These are phyloP conservation scores for Cicer yamashitae DNA, from an alignment of 306 rosid species.

Conservation along the genomic window DNA sequence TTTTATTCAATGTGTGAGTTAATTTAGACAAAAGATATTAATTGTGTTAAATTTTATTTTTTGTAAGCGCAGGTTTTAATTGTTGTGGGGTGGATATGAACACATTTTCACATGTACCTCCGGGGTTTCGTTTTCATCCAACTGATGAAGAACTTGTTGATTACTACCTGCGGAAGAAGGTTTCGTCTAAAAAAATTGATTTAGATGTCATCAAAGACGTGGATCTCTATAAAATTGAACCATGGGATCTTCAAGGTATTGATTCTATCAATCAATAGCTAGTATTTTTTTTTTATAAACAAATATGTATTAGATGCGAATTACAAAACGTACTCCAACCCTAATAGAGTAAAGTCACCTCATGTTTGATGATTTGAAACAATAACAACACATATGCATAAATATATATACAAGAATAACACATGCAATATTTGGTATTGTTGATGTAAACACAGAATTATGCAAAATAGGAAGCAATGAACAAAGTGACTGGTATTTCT, in stretches of 20 bases:
- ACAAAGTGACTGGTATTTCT: slow-evolving; percentile 90
- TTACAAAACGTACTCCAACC: too few species aligned
- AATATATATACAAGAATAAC: too few species aligned
- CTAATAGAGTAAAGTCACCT: too few species aligned
- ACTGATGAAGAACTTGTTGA: slow-evolving; percentile 95
- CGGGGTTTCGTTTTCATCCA: slow-evolving; percentile 91
- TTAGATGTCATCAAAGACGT: slow-evolving; percentile 86
- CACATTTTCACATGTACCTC: slow-evolving; percentile 87
- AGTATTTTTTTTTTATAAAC: too few species aligned
- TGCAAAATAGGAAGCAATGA: slow-evolving; percentile 83
- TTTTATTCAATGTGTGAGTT: too few species aligned
- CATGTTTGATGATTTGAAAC: too few species aligned
- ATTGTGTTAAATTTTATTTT: slow-evolving; percentile 11
- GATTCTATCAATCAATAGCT: too few species aligned
- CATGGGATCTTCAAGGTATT: slow-evolving; percentile 95
- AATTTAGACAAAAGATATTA: too few species aligned
- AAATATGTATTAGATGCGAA: too few species aligned
- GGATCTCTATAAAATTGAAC: slow-evolving; percentile 88
- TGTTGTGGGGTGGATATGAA: slow-evolving; percentile 57
- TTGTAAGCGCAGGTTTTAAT: slow-evolving; percentile 51
- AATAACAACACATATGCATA: too few species aligned
- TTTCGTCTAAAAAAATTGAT: slow-evolving; percentile 72
- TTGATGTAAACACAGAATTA: slow-evolving; percentile 58
- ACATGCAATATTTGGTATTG: background rate
- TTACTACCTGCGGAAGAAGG: slow-evolving; percentile 81